Conservation (phyloP, 176 grass and related monocot genomes). For the Tillandsia leiboldiana region DNA sequence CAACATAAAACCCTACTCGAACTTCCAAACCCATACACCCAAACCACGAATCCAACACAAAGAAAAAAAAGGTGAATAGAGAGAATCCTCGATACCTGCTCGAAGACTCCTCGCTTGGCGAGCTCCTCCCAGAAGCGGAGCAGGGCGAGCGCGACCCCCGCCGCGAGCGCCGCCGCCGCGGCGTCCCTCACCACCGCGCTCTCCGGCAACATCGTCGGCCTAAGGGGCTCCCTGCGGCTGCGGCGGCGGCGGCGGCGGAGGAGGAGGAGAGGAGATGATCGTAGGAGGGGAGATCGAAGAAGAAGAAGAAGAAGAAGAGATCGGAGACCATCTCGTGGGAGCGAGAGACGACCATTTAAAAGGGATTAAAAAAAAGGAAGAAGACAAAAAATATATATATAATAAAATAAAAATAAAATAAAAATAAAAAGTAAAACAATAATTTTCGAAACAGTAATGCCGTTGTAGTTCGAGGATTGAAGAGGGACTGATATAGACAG, state of each 20-base stretch:
- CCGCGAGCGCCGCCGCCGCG: slow-evolving; percentile 37
- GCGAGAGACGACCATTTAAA: too few relatives aligned
- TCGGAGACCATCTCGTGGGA: too few relatives aligned
- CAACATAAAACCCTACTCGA: background rate
- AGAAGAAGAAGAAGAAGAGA: background rate
- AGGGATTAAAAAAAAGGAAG: too few relatives aligned
- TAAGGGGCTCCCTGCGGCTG: background rate
- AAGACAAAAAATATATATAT: too few relatives aligned
- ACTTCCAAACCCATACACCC: background rate
- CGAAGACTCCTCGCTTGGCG: slow-evolving; percentile 61
- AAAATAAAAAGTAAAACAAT: too few relatives aligned
- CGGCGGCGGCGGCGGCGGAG: background rate
- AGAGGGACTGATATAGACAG: too few relatives aligned
- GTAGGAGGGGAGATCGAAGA: background rate
- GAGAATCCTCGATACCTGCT: slow-evolving; percentile 30
- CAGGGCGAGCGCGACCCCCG: slow-evolving; percentile 30
- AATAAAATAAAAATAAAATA: too few relatives aligned
- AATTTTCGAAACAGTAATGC: too few relatives aligned
- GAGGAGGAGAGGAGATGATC: background rate
- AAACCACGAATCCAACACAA: too few relatives aligned
- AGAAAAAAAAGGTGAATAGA: too few relatives aligned
- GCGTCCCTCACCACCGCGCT: slow-evolving; percentile 45
- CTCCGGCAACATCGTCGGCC: slow-evolving; percentile 27
- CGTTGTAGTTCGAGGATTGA: too few relatives aligned
- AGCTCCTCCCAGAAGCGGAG: slow-evolving; percentile 70